Base-by-base conservation (phyloP, 2,329 filamentous ascomycete species). In the Monascus ruber region DNA sequence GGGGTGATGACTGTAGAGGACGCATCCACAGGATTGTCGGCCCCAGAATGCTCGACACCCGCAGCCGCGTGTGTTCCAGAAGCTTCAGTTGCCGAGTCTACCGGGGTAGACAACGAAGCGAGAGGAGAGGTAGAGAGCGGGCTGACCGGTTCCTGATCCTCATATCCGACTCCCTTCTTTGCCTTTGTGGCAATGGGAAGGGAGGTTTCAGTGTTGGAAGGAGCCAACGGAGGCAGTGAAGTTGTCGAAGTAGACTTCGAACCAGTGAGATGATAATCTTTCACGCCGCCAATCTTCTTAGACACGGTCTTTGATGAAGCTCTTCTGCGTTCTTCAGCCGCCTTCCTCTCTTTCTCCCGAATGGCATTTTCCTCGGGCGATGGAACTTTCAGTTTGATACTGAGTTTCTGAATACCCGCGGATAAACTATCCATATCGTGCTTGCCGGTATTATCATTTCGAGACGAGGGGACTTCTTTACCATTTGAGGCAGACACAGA, bases 361-460 rank as follows among this genome's bases (percentile, higher is more conserved):
- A 64, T 66, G 26, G 75, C 71, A 43, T 77, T 66, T 49, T 78
- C 74, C 49, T 78, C 74, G 24, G 68, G 68, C 0, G 72, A 66
- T 0, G 73, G 73, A 37, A 79, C 62, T 44, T 76, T 77, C 35
- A 81, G 52, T 24, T 74, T 78, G 39, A 80, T 72, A 38, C 56
- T 65, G 43, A 68, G 54, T 26, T 71, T 71, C 50, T 73, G 73
- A 43, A 79, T 54, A 4, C 71, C 72, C 3, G 67, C 63, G 1
- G 72, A 64, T 25, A 78, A 54, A 11, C 60, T 62, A 34, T 77
- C 73, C 34, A 77, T 52, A 27, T 69, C 64, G 10, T 60, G 51
- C 38, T 54, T 51, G 36, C 45, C 42, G 25, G 29, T 24, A n/a
- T 48, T 49, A 8, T 48, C 53, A 32, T 38, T 46, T 11, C 4